Base-by-base conservation (phyloP, 2,329 filamentous ascomycete species). In the Fusarium multiceps region DNA sequence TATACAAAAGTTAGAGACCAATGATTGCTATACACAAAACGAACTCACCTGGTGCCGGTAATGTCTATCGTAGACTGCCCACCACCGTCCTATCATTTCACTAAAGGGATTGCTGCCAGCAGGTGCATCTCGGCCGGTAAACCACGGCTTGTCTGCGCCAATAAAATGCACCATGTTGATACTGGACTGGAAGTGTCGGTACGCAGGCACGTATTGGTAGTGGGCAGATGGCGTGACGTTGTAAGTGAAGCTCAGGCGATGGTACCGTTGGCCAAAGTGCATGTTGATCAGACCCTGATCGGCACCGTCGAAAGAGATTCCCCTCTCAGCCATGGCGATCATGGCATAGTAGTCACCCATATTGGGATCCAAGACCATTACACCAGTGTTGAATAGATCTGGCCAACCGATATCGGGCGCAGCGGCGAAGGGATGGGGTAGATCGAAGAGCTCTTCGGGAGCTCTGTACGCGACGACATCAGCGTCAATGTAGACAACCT, bases 361-460 rank as follows among this genome's bases (percentile, higher is more conserved):
- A 80, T 95, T 92, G 34, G 96, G 96, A 18, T 87, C 91, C 63
- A 99, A 81, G 37, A 94, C 93, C 93, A 99, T 97, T 74, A 99
- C 89, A 76, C 96, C 96, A n/a, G 92, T 94, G 82, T 99, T 99
- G 89, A 98, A 98, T 66, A 94, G 88, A 82, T 99, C 96, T 34
- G 96, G 96, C 96, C 96, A 99, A 73, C 96, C 96, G 75, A 98
- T 94, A 80, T 99, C 96, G 32, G 96, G 94, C 13, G 93, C 94
- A 4, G 96, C 89, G 42, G 88, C 87, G 77, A 91, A 90, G 56
- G 84, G 77, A 49, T 88, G 82, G 7, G 82, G 76, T 25, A 90
- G 78, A 59, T 90, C 86, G 77, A 99, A 97, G 58, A 99, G 89
- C 85, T 99, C 96, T 76, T 99, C 95, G 6, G 95, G 93, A 34